Evolutionary conservation across 208 protist species (phyloP).

Genomic region (Phytomonas sp.): DNA sequence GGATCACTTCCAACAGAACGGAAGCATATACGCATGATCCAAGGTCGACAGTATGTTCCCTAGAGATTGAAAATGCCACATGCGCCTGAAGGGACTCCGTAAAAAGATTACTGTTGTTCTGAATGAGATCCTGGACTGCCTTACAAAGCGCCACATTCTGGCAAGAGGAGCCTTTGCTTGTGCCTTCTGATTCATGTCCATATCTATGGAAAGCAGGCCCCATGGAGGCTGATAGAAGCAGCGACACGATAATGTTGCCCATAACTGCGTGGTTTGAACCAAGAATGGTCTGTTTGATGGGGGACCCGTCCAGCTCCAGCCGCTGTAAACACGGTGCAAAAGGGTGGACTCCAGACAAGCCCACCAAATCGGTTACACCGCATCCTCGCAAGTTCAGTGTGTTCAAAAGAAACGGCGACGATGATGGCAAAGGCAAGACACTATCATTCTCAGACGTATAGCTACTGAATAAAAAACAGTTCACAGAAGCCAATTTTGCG

Average conservation of each 20-base stretch:
- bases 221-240: background rate
- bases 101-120: background rate
- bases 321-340: conserved; percentile 12
- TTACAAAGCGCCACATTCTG: background rate
- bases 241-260: conserved; percentile 15
- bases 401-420: conserved; percentile 1
- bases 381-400: conserved; percentile 10
- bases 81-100: background rate
- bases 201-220: background rate
- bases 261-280: conserved; percentile 7
- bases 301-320: conserved; percentile 22
- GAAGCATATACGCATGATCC: conserved; percentile 6
- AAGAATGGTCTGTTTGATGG: conserved; percentile 20
- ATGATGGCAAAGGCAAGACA: background rate
- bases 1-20: conserved; percentile 35
- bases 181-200: background rate
- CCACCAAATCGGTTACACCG: conserved; percentile 24
- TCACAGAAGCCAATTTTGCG: conserved; percentile 25
- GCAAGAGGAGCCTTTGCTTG: background rate
- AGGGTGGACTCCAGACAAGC: conserved; percentile 16
- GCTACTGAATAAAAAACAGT: conserved; percentile 36
- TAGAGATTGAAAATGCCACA: background rate
- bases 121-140: background rate
- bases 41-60: background rate
- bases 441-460: background rate